Percentiles rank a stretch among this genome's conserved stretches.
Evolutionary conservation across 345 rosid species (phyloP).

Genomic region (Linum usitatissimum): DNA sequence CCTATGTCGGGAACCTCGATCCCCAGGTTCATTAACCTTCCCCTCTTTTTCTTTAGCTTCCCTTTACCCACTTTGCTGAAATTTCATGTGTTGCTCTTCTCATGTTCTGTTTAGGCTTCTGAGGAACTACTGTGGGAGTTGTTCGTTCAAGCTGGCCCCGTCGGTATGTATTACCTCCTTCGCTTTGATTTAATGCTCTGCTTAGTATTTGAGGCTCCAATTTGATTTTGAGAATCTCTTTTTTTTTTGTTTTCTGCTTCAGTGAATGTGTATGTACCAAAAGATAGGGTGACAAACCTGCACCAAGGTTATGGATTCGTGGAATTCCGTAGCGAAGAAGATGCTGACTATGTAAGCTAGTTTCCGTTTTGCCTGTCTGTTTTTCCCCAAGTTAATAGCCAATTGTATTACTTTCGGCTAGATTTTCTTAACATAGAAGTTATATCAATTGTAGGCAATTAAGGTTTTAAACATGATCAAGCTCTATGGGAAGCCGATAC

Average conservation of each 20-base stretch:
- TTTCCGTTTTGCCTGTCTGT: background rate
- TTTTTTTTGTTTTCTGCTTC: slow-evolving; percentile 3
- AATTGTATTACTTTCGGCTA: background rate
- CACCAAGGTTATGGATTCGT: slow-evolving; percentile 93
- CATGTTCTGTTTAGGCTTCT: slow-evolving; percentile 29
- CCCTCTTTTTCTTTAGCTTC: background rate
- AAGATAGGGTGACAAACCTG: slow-evolving; percentile 91
- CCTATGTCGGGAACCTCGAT: slow-evolving; percentile 81
- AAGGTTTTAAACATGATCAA: slow-evolving; percentile 97
- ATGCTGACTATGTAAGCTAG: slow-evolving; percentile 81
- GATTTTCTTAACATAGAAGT: background rate
- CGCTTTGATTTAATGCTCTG: background rate
- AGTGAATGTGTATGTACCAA: slow-evolving; percentile 95
- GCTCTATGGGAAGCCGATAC: slow-evolving; percentile 88
- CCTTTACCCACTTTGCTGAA: background rate
- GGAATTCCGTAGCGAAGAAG: slow-evolving; percentile 90
- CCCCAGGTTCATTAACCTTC: slow-evolving; percentile 41
- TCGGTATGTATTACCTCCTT: slow-evolving; percentile 39
- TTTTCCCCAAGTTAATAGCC: background rate
- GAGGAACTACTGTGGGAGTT: slow-evolving; percentile 97
- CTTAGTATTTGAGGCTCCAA: background rate
- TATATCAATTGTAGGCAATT: slow-evolving; percentile 44
- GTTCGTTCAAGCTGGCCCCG: slow-evolving; percentile 96
- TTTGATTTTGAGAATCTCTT: background rate
- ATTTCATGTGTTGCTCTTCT: background rate